These are phyloP conservation scores for Scalesia atractyloides DNA, from an alignment of 129 eudicot genomes.

Conservation along the genomic window DNA sequence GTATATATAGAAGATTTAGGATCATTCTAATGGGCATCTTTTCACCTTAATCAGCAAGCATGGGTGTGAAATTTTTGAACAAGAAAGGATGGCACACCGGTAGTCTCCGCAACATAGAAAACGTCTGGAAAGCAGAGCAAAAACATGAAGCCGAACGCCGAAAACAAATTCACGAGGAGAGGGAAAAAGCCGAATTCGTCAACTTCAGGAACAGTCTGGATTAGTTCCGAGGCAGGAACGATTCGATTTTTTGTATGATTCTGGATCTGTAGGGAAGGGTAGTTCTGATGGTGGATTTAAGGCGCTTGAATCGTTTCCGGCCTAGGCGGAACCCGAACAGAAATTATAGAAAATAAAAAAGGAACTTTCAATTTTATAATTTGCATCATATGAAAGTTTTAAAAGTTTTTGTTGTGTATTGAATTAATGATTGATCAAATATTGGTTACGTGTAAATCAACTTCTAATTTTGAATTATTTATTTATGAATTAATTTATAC, in stretches of 20 bases:
- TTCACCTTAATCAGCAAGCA: constrained; percentile 5
- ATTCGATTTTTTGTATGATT: constrained; percentile 86
- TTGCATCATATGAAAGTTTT: background rate
- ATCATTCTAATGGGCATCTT: too few species aligned
- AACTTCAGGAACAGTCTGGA: constrained; percentile 90
- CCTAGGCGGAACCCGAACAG: constrained; percentile 44
- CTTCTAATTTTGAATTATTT: background rate
- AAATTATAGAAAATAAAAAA: too few species aligned
- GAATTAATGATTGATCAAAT: too few species aligned
- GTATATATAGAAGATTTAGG: too few species aligned
- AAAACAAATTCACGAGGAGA: constrained; percentile 86
- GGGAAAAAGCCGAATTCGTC: constrained; percentile 87
- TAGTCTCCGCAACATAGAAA: constrained; percentile 85
- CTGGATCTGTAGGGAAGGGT: constrained; percentile 78
- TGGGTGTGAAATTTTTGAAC: constrained; percentile 93
- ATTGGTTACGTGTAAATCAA: too few species aligned
- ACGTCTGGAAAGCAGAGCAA: constrained; percentile 99
- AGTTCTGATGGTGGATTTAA: constrained; percentile 68
- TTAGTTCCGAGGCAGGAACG: constrained; percentile 83
- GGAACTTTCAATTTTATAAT: background rate
- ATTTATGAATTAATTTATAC: background rate
- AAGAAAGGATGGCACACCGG: constrained; percentile 99
- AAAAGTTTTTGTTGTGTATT: too few species aligned
- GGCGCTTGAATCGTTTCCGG: constrained; percentile 55
- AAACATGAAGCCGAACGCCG: constrained; percentile 88